Base-by-base conservation (phyloP, 768 basidiomycete genomes). In the Psilocybe tampanensis region DNA sequence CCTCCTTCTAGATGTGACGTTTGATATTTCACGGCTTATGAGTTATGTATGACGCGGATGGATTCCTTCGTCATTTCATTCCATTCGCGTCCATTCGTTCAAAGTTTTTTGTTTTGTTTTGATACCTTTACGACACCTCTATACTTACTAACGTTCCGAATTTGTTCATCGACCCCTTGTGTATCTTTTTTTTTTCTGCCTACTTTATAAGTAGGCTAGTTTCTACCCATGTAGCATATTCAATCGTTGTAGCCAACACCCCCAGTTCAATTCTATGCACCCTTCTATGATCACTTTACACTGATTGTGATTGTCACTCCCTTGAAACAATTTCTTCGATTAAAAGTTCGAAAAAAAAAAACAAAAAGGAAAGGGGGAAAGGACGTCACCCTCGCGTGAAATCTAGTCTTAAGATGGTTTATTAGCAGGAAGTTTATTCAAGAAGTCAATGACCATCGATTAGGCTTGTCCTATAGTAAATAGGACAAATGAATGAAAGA, bases 211-310 rank as follows among this genome's bases (percentile, higher is more conserved):
- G 29, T 39, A 7, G n/a, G 47, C 23, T 15, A 12, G 39, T n/a
- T 41, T 44, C 36, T 22, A n/a, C 26, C 32, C 21, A 44, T 60
- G 64, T 64, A 64, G 60, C 64, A 62, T 64, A 60, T 29, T 49
- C 29, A 58, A 34, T 6, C 55, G 34, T 52, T 62, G 60, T 61
- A 63, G 62, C 62, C 47, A 54, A 51, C n/a, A 29, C 56, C 48
- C 19, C 47, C 39, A 22, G 29, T 24, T 19, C 26, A 36, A 41
- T 54, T n/a, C n/a, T n/a, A n/a, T n/a, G n/a, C n/a, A n/a, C n/a
- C n/a, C n/a, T n/a, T n/a, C n/a, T n/a, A n/a, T n/a, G n/a, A n/a
- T n/a, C n/a, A n/a, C n/a, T n/a, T n/a, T n/a, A n/a, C n/a, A n/a
- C n/a, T n/a, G n/a, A n/a, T n/a, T n/a, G n/a, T n/a, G n/a, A n/a